Evolutionary conservation across 768 basidiomycete species (phyloP).

Genomic region (Rhizopogon roseolus): DNA sequence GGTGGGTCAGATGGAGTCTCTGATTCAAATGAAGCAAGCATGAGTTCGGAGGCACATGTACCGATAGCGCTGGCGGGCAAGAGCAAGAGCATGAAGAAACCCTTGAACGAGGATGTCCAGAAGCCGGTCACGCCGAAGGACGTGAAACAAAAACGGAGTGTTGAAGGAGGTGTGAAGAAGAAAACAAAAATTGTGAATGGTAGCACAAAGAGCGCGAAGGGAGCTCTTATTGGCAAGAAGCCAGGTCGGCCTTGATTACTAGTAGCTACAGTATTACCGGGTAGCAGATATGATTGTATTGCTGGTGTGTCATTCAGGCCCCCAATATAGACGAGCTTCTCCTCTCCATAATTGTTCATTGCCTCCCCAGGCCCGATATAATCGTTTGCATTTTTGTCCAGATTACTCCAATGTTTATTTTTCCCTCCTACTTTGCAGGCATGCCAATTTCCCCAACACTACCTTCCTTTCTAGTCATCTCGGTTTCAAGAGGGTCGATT

Average conservation of each 20-base stretch:
- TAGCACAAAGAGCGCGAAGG: constrained; percentile 50
- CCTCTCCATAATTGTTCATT: too few relatives aligned
- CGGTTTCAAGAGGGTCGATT: background rate
- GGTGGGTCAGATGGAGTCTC: background rate
- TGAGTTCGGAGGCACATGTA: background rate
- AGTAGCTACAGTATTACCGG: background rate
- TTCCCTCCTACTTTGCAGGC: background rate
- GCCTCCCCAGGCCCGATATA: too few relatives aligned
- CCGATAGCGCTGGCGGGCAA: background rate
- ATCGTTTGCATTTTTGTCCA: background rate
- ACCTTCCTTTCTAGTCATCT: constrained; percentile 21
- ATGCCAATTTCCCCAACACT: constrained; percentile 10
- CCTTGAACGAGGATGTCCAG: constrained; percentile 11
- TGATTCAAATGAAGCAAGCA: background rate
- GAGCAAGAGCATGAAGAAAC: constrained; percentile 5
- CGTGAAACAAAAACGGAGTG: constrained; percentile 48
- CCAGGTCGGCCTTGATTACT: constrained; percentile 24
- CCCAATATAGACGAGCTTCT: too few relatives aligned
- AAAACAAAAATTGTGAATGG: constrained; percentile 39
- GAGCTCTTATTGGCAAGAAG: constrained; percentile 50
- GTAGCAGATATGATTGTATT: too few relatives aligned
- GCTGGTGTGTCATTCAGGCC: too few relatives aligned
- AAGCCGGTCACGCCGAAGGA: constrained; percentile 39
- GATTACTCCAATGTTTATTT: background rate
- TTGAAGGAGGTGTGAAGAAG: constrained; percentile 49